Conservation (phyloP, 1,139 yeast genomes). For the Hyphopichia burtonii region DNA sequence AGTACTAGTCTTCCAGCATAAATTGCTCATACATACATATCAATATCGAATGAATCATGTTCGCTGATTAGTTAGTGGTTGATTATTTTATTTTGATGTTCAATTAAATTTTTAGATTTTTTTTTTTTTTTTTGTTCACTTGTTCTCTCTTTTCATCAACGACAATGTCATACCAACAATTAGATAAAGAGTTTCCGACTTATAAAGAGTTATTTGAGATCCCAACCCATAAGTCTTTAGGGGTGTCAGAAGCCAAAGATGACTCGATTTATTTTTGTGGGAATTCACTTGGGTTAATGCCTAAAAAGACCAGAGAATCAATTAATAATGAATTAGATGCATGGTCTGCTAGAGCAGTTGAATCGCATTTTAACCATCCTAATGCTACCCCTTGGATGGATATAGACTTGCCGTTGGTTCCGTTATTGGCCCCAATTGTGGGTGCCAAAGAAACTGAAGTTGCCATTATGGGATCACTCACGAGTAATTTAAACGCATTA, state of each 20-base stretch:
- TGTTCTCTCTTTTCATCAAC: not conserved
- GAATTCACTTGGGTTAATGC: conserved; percentile 90
- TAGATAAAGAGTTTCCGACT: conserved; percentile 39
- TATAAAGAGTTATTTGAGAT: conserved; percentile 47
- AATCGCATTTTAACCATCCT: conserved; percentile 78
- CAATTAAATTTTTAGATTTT: too few relatives aligned
- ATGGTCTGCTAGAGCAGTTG: conserved; percentile 80
- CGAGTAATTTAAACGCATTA: conserved; percentile 76
- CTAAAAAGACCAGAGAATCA: conserved; percentile 56
- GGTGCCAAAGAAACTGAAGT: conserved; percentile 76
- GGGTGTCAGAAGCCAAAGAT: conserved; percentile 27
- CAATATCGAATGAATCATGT: conserved; percentile 86
- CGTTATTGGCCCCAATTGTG: conserved; percentile 67
- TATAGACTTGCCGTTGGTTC: conserved; percentile 73
- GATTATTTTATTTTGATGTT: too few relatives aligned
- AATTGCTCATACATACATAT: conserved; percentile 58
- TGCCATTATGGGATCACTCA: conserved; percentile 84
- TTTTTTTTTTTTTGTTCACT: not conserved
- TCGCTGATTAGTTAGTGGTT: not conserved
- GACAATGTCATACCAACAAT: conserved; percentile 5
- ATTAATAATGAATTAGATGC: conserved; percentile 70
- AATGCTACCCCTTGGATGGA: conserved; percentile 69
- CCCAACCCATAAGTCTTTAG: conserved; percentile 61
- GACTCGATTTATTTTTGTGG: conserved; percentile 73
- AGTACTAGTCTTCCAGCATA: conserved; percentile 10